These are phyloP conservation scores for Pulveroboletus sp. DNA, from an alignment of 1,284 basidiomycete species.

Conservation along the genomic window DNA sequence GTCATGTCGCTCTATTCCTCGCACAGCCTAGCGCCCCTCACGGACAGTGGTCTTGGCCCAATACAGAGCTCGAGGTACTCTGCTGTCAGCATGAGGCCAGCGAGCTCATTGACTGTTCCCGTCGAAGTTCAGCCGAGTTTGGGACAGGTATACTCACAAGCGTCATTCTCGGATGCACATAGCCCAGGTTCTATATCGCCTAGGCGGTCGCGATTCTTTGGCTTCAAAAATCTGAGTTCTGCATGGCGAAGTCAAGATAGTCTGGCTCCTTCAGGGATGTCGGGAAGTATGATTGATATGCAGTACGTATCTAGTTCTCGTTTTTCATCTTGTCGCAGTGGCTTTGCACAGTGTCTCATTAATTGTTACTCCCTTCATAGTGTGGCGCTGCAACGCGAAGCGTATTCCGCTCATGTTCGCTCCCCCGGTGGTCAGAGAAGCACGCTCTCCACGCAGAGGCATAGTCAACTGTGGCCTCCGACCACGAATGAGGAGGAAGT, in stretches of 20 bases:
- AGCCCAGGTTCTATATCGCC: conserved; percentile 69
- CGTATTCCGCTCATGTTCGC: conserved; percentile 42
- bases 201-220: conserved; percentile 78
- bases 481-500: conserved; percentile 39
- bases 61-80: conserved; percentile 63
- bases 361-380: conserved; percentile 39
- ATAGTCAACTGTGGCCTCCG: conserved; percentile 58
- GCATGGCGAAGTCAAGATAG: conserved; percentile 79
- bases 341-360: conserved; percentile 8
- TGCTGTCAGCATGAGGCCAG: conserved; percentile 59
- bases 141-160: conserved; percentile 68
- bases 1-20: conserved; percentile 70
- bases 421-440: conserved; percentile 46
- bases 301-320: conserved; percentile 61
- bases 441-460: conserved; percentile 46
- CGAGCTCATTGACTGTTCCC: conserved; percentile 64
- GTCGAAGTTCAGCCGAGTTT: conserved; percentile 56
- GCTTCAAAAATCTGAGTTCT: conserved; percentile 73
- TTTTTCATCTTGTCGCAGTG: not conserved
- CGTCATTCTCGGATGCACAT: conserved; percentile 76
- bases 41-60: conserved; percentile 58
- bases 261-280: conserved; percentile 73
- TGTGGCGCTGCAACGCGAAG: conserved; percentile 72
- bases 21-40: conserved; percentile 53
- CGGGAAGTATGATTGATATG: conserved; percentile 90